Evolutionary conservation across 2,329 filamentous ascomycete genomes (phyloP).

Genomic region (Venturia carpophila): DNA sequence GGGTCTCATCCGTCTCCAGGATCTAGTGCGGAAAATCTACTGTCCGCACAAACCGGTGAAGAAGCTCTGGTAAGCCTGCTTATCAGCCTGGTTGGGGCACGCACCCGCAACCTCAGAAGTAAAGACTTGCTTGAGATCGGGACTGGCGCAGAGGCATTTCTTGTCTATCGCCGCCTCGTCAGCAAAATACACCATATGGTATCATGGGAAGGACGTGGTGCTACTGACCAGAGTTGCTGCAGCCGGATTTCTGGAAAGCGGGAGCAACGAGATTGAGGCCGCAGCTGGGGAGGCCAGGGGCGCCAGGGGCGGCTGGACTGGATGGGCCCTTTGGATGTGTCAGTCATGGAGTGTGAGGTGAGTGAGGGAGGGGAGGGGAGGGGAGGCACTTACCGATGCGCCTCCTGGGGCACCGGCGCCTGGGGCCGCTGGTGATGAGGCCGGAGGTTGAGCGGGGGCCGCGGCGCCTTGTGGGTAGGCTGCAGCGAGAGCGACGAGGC

Average conservation of each 20-base stretch:
- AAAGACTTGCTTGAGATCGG: constrained; percentile 2
- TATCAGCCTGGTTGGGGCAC: neutral
- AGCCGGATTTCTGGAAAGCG: constrained; percentile 6
- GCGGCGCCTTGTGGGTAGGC: constrained; percentile 1
- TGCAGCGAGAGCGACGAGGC: constrained; percentile 3
- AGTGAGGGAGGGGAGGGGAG: neutral
- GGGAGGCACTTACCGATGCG: neutral
- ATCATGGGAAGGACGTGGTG: too few relatives aligned
- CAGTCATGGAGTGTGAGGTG: too few relatives aligned
- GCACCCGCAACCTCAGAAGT: neutral
- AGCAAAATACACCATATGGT: neutral
- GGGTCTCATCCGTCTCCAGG: too few relatives aligned
- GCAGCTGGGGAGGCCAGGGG: neutral
- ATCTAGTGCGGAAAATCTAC: too few relatives aligned
- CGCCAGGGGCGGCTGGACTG: neutral
- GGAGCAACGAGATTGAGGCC: constrained; percentile 2
- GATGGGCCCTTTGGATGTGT: neutral
- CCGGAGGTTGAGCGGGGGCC: neutral
- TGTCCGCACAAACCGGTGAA: constrained; percentile 7
- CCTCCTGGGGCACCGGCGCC: neutral
- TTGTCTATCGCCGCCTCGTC: neutral
- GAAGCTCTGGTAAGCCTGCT: constrained; percentile 6
- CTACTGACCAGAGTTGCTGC: constrained; percentile 1
- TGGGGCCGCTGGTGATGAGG: neutral
- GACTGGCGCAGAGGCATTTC: neutral